Conservation (phyloP, 2,329 filamentous ascomycete species). For the Calonectria honghensis region DNA sequence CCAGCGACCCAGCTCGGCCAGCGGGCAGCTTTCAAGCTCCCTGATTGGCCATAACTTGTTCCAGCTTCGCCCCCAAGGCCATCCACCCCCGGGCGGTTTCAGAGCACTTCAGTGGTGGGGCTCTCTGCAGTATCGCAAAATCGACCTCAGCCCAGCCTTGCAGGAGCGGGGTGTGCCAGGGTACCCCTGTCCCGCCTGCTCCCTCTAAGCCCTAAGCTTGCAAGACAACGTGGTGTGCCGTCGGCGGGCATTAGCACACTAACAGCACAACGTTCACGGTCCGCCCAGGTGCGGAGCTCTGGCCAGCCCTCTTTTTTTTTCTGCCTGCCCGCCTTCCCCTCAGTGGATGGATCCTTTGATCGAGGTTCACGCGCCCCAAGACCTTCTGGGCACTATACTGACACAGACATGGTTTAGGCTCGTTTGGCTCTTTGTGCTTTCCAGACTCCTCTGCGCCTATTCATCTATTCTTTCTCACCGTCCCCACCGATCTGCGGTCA, state of each 20-base stretch:
- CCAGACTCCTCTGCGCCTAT: slow-evolving; percentile 12
- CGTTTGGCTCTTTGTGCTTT: slow-evolving; percentile 44
- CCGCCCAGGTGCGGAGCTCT: slow-evolving; percentile 20
- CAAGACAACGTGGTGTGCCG: slow-evolving; percentile 37
- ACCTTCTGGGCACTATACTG: slow-evolving; percentile 10
- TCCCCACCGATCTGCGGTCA: slow-evolving; percentile 12
- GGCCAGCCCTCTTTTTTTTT: background rate
- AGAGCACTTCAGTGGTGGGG: slow-evolving; percentile 32
- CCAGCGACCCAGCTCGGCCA: background rate
- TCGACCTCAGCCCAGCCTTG: slow-evolving; percentile 36
- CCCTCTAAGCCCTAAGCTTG: slow-evolving; percentile 37
- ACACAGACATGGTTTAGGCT: background rate
- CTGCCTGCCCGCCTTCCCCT: background rate
- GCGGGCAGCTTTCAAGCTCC: background rate
- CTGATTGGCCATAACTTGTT: slow-evolving; percentile 25
- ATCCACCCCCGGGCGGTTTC: slow-evolving; percentile 29
- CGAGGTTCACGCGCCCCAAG: slow-evolving; percentile 19
- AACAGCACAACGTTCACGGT: slow-evolving; percentile 22
- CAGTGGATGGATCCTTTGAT: slow-evolving; percentile 2
- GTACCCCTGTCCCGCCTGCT: slow-evolving; percentile 18
- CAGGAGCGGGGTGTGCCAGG: slow-evolving; percentile 21
- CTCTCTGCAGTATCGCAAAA: slow-evolving; percentile 17
- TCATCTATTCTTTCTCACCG: slow-evolving; percentile 17
- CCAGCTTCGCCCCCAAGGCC: slow-evolving; percentile 28
- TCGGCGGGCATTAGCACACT: slow-evolving; percentile 30